A percentile compares a stretch with the other conserved stretches of the same genome.
Conservation (phyloP, 495 filamentous ascomycete species). For the Margaritispora aquatica region DNA sequence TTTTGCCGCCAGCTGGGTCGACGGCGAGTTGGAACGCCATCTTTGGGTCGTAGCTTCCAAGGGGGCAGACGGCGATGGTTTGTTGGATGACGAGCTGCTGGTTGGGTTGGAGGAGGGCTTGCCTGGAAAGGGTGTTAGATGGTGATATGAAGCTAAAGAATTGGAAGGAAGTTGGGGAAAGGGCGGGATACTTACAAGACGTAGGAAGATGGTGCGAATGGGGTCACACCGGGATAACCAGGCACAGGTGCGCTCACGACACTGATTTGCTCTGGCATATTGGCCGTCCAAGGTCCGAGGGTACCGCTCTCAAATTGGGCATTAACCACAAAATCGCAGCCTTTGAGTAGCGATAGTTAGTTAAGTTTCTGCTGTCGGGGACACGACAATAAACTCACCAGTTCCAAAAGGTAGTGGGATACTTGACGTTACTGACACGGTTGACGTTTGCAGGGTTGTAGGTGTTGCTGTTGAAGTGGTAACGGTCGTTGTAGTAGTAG, state of each 20-base stretch:
- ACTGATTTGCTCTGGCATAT: not conserved
- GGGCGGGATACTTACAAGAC: not conserved
- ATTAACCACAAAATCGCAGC: not conserved
- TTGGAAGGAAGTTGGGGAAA: not conserved
- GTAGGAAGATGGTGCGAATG: not conserved
- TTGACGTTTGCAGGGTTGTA: not conserved
- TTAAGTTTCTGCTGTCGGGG: not conserved
- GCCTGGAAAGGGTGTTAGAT: not conserved
- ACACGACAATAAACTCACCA: not conserved
- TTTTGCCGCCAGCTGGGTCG: not conserved
- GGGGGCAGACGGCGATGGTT: not conserved
- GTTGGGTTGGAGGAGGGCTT: not conserved
- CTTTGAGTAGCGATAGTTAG: not conserved
- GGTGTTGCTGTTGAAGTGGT: not conserved
- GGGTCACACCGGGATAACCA: not conserved
- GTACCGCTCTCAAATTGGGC: not conserved
- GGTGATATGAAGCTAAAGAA: too few relatives aligned
- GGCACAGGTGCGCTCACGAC: not conserved
- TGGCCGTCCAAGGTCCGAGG: not conserved
- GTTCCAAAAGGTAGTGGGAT: not conserved
- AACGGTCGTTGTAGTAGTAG: not conserved
- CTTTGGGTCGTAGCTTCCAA: not conserved
- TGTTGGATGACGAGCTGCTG: not conserved
- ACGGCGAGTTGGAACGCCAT: not conserved
- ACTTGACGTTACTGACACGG: not conserved